These are phyloP conservation scores for Priceomyces melissophilus DNA, from an alignment of 805 yeast species.

Conservation along the genomic window DNA sequence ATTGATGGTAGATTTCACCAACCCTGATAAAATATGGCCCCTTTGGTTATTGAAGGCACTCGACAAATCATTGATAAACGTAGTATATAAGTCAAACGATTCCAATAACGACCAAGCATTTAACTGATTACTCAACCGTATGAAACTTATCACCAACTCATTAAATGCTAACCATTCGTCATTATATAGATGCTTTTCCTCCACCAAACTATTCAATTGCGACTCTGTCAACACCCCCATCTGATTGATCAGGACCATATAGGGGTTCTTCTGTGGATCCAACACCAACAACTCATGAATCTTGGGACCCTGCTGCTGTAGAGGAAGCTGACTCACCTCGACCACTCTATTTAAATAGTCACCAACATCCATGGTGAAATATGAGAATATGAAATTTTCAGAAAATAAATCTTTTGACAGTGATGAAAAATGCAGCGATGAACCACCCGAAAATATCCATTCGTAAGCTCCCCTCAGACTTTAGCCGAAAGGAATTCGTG, in stretches of 20 bases:
- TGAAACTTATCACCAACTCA: slow-evolving; percentile 41
- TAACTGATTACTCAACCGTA: slow-evolving; percentile 46
- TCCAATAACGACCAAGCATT: slow-evolving; percentile 51
- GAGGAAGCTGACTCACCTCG: slow-evolving; percentile 18
- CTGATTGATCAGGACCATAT: slow-evolving; percentile 22
- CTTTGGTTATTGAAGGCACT: slow-evolving; percentile 43
- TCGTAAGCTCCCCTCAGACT: slow-evolving; percentile 43
- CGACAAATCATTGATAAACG: slow-evolving; percentile 45
- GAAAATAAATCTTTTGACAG: too few species aligned
- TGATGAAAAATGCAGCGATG: too few species aligned
- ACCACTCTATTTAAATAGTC: slow-evolving; percentile 30
- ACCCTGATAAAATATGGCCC: slow-evolving; percentile 32
- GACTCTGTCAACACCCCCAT: slow-evolving; percentile 13
- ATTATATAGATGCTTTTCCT: slow-evolving; percentile 20
- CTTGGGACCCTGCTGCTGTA: slow-evolving; percentile 16
- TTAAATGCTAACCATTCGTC: slow-evolving; percentile 49
- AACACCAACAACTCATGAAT: slow-evolving; percentile 21
- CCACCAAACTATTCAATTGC: slow-evolving; percentile 17
- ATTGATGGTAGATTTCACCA: slow-evolving; percentile 36
- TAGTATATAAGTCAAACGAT: slow-evolving; percentile 53
- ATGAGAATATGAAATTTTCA: not conserved
- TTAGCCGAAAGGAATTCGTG: slow-evolving; percentile 26
- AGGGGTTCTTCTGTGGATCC: slow-evolving; percentile 22
- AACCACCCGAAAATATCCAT: slow-evolving; percentile 24
- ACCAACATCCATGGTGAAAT: slow-evolving; percentile 6